Base-by-base conservation (phyloP, 306 rosid genomes). In the Luffa acutangula region DNA sequence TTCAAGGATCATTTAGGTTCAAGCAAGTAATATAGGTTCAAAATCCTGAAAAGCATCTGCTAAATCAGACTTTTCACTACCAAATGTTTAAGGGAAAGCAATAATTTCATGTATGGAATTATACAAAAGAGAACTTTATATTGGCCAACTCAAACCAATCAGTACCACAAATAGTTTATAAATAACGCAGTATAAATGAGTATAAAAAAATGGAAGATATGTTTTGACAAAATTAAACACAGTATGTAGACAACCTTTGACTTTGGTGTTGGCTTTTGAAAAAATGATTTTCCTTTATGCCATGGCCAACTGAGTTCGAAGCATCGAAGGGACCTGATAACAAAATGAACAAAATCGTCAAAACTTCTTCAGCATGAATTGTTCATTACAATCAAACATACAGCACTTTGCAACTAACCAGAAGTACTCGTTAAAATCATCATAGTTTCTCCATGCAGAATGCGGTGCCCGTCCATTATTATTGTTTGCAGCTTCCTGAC, bases 361-460 rank as follows among this genome's bases (percentile, higher is more conserved):
- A 12, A 74, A 51, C 11, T 72, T 48, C 25, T 9, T 69, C 45
- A 4, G 43, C 14, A 15, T 31, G 43, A 48, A 74, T 33, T 31
- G 41, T 14, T 46, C 60, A 8, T 25, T 13, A 72, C 52, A 34
- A 70, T 20, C 13, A 58, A 45, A 4, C 15, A 54, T 39, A 78
- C 5, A 70, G 37, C 15, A 36, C 2, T 65, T 58, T 52, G 85
- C 53, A 48, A 63, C 85, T 82, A 88, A 94, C 98, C 98, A 94
- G 82, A 94, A 94, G 82, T 89, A 87, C 87, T 94, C 98, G 20
- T 94, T 94, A 79, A 94, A 94, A 79, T 94, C 98, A 83, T 94
- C 98, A 77, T 94, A 94, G 79, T 94, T 94, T 88, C 98, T 92
- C 98, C 98, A 94, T 31, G 97, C 87, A 54, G 98, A 94, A 88